These are phyloP conservation scores for Chlorella sp. DNA, from an alignment of 139 green algal genomes.

Conservation along the genomic window DNA sequence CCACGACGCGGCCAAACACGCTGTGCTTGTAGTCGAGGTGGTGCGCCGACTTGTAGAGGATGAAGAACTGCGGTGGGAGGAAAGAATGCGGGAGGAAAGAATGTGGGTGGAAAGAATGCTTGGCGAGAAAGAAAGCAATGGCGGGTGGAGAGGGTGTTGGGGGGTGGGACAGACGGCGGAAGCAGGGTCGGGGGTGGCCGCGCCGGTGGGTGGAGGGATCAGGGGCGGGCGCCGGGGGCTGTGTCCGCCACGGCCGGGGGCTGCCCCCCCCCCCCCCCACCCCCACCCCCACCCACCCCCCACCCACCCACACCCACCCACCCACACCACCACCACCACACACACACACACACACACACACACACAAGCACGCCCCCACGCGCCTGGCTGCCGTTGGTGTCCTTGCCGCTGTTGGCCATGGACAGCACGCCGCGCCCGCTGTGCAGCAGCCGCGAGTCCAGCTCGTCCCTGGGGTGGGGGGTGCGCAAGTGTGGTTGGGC, in stretches of 20 bases:
- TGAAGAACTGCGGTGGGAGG: conserved; percentile 72
- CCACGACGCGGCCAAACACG: conserved; percentile 87
- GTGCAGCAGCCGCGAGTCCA: conserved; percentile 70
- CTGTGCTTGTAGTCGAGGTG: conserved; percentile 97
- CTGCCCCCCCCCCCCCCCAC: not conserved
- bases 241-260: not conserved
- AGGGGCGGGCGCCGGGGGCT: too few species aligned
- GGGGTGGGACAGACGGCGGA: too few species aligned
- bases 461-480: conserved; percentile 53
- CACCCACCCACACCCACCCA: not conserved
- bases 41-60: conserved; percentile 82
- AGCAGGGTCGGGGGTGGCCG: too few species aligned
- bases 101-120: too few species aligned
- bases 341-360: not conserved
- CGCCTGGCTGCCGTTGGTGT: conserved; percentile 21
- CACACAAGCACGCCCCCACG: not conserved
- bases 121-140: too few species aligned
- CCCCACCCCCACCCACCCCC: not conserved
- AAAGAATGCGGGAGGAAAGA: conserved; percentile 11
- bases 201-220: too few species aligned
- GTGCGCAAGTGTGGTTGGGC: not conserved
- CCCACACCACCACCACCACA: not conserved
- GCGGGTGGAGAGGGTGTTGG: too few species aligned
- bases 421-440: conserved; percentile 82
- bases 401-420: conserved; percentile 92